Conservation (phyloP, 129 eudicot genomes). For the Tagetes patula region DNA sequence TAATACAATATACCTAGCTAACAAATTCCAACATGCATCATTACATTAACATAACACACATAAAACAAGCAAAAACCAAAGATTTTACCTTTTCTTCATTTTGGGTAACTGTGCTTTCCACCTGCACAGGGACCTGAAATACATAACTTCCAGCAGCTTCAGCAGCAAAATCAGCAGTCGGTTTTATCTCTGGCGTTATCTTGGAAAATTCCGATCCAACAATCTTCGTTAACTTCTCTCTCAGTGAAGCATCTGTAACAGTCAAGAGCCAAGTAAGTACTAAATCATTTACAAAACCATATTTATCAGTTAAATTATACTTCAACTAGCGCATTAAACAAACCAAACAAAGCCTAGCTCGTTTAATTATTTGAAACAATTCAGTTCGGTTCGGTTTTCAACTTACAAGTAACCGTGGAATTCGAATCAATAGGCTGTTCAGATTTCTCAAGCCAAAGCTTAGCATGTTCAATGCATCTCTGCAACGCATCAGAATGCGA, state of each 20-base stretch:
- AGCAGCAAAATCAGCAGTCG: slow-evolving; percentile 68
- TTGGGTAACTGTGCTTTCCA: slow-evolving; percentile 41
- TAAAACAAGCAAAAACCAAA: not conserved
- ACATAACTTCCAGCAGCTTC: slow-evolving; percentile 71
- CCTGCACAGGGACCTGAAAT: slow-evolving; percentile 52
- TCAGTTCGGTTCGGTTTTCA: not conserved
- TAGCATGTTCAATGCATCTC: slow-evolving; percentile 70
- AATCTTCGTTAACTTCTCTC: slow-evolving; percentile 72
- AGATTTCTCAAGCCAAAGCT: slow-evolving; percentile 63
- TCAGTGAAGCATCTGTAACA: slow-evolving; percentile 65
- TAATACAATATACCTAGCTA: not conserved
- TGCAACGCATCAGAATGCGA: slow-evolving; percentile 68
- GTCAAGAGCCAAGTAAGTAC: not conserved
- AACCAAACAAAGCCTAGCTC: too few relatives aligned
- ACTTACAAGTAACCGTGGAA: slow-evolving; percentile 56
- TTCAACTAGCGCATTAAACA: not conserved
- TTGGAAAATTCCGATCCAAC: slow-evolving; percentile 67
- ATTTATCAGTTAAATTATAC: not conserved
- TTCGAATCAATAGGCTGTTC: slow-evolving; percentile 51
- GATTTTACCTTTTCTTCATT: slow-evolving; percentile 55
- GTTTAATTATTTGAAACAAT: too few relatives aligned
- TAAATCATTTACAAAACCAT: slow-evolving; percentile 1
- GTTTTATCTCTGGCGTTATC: slow-evolving; percentile 72
- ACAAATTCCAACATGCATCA: not conserved
- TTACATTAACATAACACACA: not conserved